Conservation (phyloP, 2,329 filamentous ascomycete genomes). For the Exophiala dermatitidis region DNA sequence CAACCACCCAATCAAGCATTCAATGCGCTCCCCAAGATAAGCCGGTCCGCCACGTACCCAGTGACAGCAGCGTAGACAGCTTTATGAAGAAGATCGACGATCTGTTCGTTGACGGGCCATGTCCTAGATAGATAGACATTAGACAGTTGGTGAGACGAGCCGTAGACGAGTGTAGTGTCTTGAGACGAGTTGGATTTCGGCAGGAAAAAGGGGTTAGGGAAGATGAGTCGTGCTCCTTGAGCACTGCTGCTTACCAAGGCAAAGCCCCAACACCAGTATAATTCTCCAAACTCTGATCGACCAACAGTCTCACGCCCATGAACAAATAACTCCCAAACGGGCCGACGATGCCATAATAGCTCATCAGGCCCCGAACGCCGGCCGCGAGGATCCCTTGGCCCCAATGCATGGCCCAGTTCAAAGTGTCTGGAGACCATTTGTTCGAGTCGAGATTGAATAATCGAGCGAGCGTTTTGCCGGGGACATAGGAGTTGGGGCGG, state of each 20-base stretch:
- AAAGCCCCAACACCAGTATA: slow-evolving; percentile 28
- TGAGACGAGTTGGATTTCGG: no score
- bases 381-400: slow-evolving; percentile 30
- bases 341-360: slow-evolving; percentile 31
- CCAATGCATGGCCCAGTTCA: slow-evolving; percentile 29
- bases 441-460: slow-evolving; percentile 28
- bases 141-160: no score
- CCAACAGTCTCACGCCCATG: slow-evolving; percentile 28
- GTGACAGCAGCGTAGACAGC: slow-evolving; percentile 28
- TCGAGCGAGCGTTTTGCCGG: slow-evolving; percentile 29
- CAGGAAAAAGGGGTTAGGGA: background rate
- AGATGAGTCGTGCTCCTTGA: background rate
- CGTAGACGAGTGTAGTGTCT: no score
- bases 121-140: slow-evolving; percentile 12
- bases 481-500: slow-evolving; percentile 30
- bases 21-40: slow-evolving; percentile 8
- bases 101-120: slow-evolving; percentile 33
- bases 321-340: slow-evolving; percentile 31
- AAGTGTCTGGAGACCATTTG: slow-evolving; percentile 21
- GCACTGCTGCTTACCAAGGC: slow-evolving; percentile 26
- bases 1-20: background rate
- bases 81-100: slow-evolving; percentile 31
- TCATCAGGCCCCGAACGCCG: slow-evolving; percentile 28
- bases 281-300: slow-evolving; percentile 31
- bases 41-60: slow-evolving; percentile 27